Conservation (phyloP, 2,329 filamentous ascomycete species). For the Nothophoma quercina region DNA sequence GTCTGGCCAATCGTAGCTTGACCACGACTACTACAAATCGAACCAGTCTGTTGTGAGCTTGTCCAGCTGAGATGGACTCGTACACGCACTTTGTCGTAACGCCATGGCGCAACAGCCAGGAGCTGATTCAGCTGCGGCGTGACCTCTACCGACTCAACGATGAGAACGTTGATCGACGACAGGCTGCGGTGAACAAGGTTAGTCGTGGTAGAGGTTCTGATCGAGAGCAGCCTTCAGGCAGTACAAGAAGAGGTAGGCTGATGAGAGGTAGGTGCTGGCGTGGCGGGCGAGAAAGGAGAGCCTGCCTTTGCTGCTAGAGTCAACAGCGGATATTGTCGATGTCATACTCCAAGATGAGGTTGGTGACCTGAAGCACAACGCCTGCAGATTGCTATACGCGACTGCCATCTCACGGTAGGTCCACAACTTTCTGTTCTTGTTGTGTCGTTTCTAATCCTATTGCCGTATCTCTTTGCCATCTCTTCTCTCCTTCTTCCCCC, state of each 20-base stretch:
- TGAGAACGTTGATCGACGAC: conserved; percentile 35
- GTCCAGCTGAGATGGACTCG: conserved; percentile 22
- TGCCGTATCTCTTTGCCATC: no score
- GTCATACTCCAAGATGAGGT: conserved; percentile 70
- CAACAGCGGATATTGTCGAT: conserved; percentile 75
- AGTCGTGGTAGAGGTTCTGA: conserved; percentile 12
- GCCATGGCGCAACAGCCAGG: conserved; percentile 72
- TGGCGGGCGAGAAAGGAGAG: conserved; percentile 44
- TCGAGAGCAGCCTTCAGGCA: neutral
- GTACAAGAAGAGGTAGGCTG: conserved; percentile 18
- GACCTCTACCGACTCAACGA: conserved; percentile 65
- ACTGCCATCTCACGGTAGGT: conserved; percentile 75
- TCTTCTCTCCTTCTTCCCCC: no score
- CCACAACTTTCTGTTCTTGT: neutral
- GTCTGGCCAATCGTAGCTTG: conserved; percentile 9
- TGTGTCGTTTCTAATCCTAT: neutral
- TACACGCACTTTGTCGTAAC: conserved; percentile 67
- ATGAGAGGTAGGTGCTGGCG: conserved; percentile 41
- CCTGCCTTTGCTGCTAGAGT: conserved; percentile 79
- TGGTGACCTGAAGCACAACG: conserved; percentile 60
- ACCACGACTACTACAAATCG: conserved; percentile 6
- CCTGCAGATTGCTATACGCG: conserved; percentile 73
- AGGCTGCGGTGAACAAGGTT: conserved; percentile 51
- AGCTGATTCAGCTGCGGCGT: conserved; percentile 70
- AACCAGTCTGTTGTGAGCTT: neutral